Base-by-base conservation (phyloP, 2,329 filamentous ascomycete genomes). In the Beauveria scarabaeidicola region DNA sequence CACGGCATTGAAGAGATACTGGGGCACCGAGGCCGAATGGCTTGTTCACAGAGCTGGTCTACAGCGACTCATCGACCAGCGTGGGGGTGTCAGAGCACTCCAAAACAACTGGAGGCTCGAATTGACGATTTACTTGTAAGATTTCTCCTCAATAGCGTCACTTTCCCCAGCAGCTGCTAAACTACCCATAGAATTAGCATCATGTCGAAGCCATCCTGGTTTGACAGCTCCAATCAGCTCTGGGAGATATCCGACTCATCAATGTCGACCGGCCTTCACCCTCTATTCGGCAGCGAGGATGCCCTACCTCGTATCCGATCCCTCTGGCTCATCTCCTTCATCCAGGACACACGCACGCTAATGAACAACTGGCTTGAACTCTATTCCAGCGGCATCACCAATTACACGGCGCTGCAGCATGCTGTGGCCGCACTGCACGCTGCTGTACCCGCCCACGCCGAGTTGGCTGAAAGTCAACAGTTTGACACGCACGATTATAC, bases 11-110 rank as follows among this genome's bases (percentile, higher is more conserved):
- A 17, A 47, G 47, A 50, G 47, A 52, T 52, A 59, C 6, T 59
- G 56, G 56, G 56, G 56, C 4, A 59, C 47, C 40, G 56, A 59
- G 38, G 36, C 56, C 17, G 56, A 59, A n/a, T 59, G 56, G 56
- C 46, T 29, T 8, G 47, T 59, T 15, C 56, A 59, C 38, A 21
- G 48, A 5, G 32, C 19, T 21, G 56, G 56, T 19, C 17, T 59
- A 5, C 56, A 29, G 25, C 46, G 38, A 32, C 15, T 59, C 7
- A 52, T 59, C 6, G 56, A 44, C 29, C 32, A 25, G n/a, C 46
- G 56, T 4, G 56, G 56, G 3, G 56, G 56, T 19, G 10, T 59
- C 15, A 4, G 6, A 5, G 3, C 56, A 9, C 47, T 59, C 21
- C 32, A 41, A 15, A 44, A 38, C 25, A 59, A 59, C 21, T 59